Base-by-base conservation (phyloP, 164 flowering plant genomes). In the Magnolia sinica region DNA sequence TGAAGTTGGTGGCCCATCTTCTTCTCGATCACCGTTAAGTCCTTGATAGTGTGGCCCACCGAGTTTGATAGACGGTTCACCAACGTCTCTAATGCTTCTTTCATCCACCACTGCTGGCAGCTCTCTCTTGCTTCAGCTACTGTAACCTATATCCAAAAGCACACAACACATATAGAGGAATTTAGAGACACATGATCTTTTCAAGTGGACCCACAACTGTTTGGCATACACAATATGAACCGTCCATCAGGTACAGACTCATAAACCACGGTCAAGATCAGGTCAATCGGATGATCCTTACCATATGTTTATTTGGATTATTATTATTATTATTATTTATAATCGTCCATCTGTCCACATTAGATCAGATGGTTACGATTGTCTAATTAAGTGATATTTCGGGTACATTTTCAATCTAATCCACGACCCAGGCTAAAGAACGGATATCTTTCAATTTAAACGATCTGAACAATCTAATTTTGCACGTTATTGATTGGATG, bases 71-170 rank as follows among this genome's bases (percentile, higher is more conserved):
- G 73, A 20, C 78, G 79, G 8, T 19, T 4, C 22, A 79, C 80
- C 18, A 86, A 77, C 50, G 20, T 50, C 24, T 87, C 88, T 31
- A 87, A 31, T 8, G 88, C 90, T 77, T 84, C 85, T 72, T 81
- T 86, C 90, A 87, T 86, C 90, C 90, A 87, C 66, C 50, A 55
- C 74, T 84, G 81, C 18, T 79, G 74, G 68, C 88, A 87, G 29
- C 64, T 79, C 67, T 86, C 81, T 81, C 85, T 80, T 23, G 90
- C 90, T 76, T 87, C 87, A 7, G 52, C 74, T 4, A 83, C 81
- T 0, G 80, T 79, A 87, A 93, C 85, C 97, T 91, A 68, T 31
- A 29, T 78, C 24, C 50, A 16, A 19, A 50, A 19, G 27, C 52
- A 68, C 52, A 68, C 18, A 68, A 2, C 68, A 37, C 45, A 31